Evolutionary conservation across 768 basidiomycete genomes (phyloP), one percentile per base, ranked within the genome.

Genomic region (Mycena leptocephala): DNA sequence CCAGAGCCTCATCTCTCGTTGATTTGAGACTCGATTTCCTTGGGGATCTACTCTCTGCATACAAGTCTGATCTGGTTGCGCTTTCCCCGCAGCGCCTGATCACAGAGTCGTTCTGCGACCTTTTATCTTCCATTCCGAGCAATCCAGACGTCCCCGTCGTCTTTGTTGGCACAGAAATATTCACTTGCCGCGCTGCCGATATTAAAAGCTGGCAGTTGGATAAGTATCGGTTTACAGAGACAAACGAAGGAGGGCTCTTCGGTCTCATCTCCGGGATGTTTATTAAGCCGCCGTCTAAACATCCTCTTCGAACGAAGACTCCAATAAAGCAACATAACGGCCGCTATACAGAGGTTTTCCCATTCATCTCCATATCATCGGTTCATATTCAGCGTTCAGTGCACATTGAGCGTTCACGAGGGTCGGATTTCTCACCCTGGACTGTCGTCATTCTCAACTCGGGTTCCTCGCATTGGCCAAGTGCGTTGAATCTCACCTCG

Each of bases 361-460:
- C 76, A 1, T 73, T 78, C 59, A 74, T 78, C 30, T 78, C 76
- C 48, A 75, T 78, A 13, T 68, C 73, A 5, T 78, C 76, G 5
- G 58, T 63, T 14, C 64, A 78, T 41, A 63, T 78, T 4, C 63
- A 43, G 30, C 76, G 65, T n/a, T n/a, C n/a, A n/a, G n/a, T n/a
- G n/a, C n/a, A n/a, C n/a, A n/a, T n/a, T n/a, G n/a, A n/a, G n/a
- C n/a, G n/a, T n/a, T n/a, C n/a, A n/a, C n/a, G n/a, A n/a, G n/a
- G n/a, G n/a, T n/a, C 43, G 11, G 68, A 41, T 6, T 41, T 24
- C 30, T 16, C 72, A 13, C 22, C 73, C 33, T 78, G 76, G 76
- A 75, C 70, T 2, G 43, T 78, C 6, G 73, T 63, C 35, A 26
- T 59, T 26, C 39, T 78, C 64, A 78, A 78, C n/a, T 10, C 55